These are phyloP conservation scores for Alectoria sarmentosa DNA, from an alignment of 495 filamentous ascomycete species.

Conservation along the genomic window DNA sequence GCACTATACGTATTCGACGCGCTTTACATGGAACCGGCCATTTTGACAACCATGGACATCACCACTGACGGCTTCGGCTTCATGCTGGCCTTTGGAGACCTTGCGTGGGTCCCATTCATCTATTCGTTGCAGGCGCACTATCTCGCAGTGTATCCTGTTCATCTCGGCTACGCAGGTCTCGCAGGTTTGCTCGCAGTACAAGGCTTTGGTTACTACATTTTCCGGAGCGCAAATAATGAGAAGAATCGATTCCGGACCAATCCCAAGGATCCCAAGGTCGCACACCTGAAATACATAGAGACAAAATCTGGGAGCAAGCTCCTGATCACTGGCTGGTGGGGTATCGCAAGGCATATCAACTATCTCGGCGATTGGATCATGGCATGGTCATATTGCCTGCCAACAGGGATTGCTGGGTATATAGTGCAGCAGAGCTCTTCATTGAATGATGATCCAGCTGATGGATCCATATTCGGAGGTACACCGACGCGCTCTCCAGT, in stretches of 20 bases:
- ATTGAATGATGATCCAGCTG: constrained; percentile 14
- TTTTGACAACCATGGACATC: constrained; percentile 95
- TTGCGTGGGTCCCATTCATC: constrained; percentile 88
- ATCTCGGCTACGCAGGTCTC: constrained; percentile 60
- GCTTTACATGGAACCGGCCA: constrained; percentile 82
- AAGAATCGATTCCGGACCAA: constrained; percentile 92
- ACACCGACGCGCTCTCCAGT: constrained; percentile 45
- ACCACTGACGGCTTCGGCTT: constrained; percentile 92
- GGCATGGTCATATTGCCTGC: constrained; percentile 85
- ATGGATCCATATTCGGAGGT: constrained; percentile 47
- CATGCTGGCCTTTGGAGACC: constrained; percentile 94
- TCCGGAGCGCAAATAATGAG: constrained; percentile 85
- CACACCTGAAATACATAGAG: constrained; percentile 79
- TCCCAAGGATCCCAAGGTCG: constrained; percentile 72
- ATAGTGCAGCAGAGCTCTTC: constrained; percentile 40
- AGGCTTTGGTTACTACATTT: constrained; percentile 71
- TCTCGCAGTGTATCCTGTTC: constrained; percentile 71
- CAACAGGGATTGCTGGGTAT: constrained; percentile 83
- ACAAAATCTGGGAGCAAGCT: constrained; percentile 76
- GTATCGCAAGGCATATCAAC: constrained; percentile 86
- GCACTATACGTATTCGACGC: constrained; percentile 78
- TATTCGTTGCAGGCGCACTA: constrained; percentile 88
- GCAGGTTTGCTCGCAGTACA: constrained; percentile 57
- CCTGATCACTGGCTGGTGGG: constrained; percentile 93
- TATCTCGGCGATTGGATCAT: constrained; percentile 97